Evolutionary conservation across 768 basidiomycete species (phyloP).

Genomic region (Tulasnella sp.): DNA sequence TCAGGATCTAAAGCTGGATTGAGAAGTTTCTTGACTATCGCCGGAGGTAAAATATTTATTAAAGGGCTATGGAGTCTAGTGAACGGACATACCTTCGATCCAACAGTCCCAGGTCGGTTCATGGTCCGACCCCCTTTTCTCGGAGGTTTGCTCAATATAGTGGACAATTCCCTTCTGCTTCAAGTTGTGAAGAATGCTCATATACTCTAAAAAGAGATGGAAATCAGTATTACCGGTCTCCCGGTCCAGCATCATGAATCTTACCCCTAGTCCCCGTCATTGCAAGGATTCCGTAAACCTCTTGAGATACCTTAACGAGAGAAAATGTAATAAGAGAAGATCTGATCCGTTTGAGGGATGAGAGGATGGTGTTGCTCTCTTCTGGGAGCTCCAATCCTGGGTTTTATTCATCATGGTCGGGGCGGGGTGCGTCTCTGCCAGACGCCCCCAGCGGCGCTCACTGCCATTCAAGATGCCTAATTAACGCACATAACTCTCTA

Average conservation of each 20-base stretch:
- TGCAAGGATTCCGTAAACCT: background rate
- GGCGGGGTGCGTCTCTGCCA: no score
- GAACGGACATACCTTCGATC: background rate
- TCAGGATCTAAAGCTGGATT: background rate
- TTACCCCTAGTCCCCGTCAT: background rate
- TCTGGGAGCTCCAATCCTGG: no score
- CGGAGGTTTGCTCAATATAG: background rate
- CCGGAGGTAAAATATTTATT: background rate
- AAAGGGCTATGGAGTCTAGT: background rate
- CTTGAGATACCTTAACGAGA: no score
- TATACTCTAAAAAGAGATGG: background rate
- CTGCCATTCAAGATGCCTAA: background rate
- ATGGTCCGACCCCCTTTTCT: background rate
- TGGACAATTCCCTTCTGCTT: background rate
- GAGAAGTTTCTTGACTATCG: background rate
- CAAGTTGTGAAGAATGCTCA: background rate
- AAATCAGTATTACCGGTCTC: background rate
- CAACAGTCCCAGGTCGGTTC: background rate
- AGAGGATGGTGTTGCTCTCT: no score
- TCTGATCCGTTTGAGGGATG: no score
- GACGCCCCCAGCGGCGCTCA: background rate
- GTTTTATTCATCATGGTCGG: no score
- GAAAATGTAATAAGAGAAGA: no score
- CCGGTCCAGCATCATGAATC: background rate
- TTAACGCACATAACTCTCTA: background rate